Percentiles rank a stretch among this genome's conserved stretches.
Evolutionary conservation across 179 eudicot species (phyloP).

Genomic region (Amaranthus tricolor): DNA sequence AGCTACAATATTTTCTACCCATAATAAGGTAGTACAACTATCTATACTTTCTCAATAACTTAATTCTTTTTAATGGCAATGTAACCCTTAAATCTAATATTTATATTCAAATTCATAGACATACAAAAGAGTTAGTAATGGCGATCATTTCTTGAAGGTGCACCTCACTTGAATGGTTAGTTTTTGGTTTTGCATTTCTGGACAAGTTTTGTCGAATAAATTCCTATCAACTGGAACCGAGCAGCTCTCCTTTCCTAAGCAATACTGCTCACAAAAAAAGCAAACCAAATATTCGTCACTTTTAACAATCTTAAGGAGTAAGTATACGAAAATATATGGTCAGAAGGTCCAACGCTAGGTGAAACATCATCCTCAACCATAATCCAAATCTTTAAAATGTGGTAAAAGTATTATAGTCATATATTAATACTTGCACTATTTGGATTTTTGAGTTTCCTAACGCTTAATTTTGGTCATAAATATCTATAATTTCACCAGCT

Average conservation of each 20-base stretch:
- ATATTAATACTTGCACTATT: too few species aligned
- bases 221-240: constrained; percentile 48
- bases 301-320: too few species aligned
- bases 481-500: too few species aligned
- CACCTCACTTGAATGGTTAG: constrained; percentile 72
- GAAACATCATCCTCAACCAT: too few species aligned
- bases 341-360: too few species aligned
- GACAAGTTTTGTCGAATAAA: constrained; percentile 43
- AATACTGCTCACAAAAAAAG: constrained; percentile 35
- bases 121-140: neutral
- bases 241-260: constrained; percentile 62
- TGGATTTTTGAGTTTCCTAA: too few species aligned
- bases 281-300: neutral
- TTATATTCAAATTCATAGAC: neutral
- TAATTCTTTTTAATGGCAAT: neutral
- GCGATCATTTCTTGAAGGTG: constrained; percentile 27
- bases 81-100: neutral
- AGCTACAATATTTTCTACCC: neutral
- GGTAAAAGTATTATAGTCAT: too few species aligned
- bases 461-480: too few species aligned
- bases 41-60: neutral
- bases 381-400: too few species aligned
- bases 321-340: too few species aligned
- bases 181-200: constrained; percentile 32
- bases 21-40: neutral